Base-by-base conservation (phyloP, 2,329 filamentous ascomycete genomes). In the Neonectria punicea region DNA sequence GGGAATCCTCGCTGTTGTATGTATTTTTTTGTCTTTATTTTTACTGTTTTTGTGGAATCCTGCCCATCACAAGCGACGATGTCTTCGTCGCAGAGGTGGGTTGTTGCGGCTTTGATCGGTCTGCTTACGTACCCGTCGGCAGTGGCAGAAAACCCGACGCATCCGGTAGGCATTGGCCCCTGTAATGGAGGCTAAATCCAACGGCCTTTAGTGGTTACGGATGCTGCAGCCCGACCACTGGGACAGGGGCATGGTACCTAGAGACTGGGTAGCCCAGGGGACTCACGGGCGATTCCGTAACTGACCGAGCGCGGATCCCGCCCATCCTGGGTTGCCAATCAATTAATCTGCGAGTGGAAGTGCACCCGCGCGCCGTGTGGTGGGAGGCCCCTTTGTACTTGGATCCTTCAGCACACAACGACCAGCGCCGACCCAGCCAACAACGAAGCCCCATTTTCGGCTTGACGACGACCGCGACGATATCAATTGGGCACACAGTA, bases 261-360 rank as follows among this genome's bases (percentile, higher is more conserved):
- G 34, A 50, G 18, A 9, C 18, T 41, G 30, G 20, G 16, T 28
- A 43, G 34, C 14, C 34, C 34, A 39, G 36, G 36, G 36, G 14
- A 8, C 14, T n/a, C 14, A 39, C 36, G 14, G 36, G 36, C 36
- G 25, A 18, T 50, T 50, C 47, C 47, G 47, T 50, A 18, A 32
- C 16, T 50, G 47, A 9, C 47, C 47, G 28, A 28, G 16, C 16
- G 49, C 25, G 22, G n/a, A 30, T 34, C 20, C 30, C 44, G 22
- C 56, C 56, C 53, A 59, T 25, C 51, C 56, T 53, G 56, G 25
- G n/a, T 22, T n/a, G 39, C 36, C 46, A 59, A 59, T 59, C 44
- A 53, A 60, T 47, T 56, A 53, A 56, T 53, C 51, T 36, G 49
- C n/a, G 44, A 57, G 49, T 13, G 44, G 56, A 56, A 50, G 36